These are phyloP conservation scores for Acacia pycnantha DNA, from an alignment of 331 rosid genomes.

Conservation along the genomic window DNA sequence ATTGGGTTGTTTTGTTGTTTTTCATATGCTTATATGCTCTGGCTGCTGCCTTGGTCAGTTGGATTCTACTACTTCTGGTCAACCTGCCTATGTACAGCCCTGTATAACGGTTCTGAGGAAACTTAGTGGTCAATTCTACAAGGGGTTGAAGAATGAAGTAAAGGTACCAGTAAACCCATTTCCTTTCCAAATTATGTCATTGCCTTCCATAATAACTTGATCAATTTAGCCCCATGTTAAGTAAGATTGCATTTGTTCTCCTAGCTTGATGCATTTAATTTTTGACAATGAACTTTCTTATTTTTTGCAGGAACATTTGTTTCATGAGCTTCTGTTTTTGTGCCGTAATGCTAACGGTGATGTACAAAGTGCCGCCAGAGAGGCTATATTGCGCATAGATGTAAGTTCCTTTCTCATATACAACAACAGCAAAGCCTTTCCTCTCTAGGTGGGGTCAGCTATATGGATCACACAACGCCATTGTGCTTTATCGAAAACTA, in stretches of 20 bases:
- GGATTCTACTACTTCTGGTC: slow-evolving; percentile 51
- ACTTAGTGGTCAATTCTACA: slow-evolving; percentile 55
- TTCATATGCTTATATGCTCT: slow-evolving; percentile 23
- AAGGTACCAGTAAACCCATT: slow-evolving; percentile 51
- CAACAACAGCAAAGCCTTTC: too few relatives aligned
- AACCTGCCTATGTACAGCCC: slow-evolving; percentile 68
- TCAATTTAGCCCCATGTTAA: neutral
- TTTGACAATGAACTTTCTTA: slow-evolving; percentile 9
- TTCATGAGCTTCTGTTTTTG: slow-evolving; percentile 57
- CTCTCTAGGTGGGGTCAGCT: too few relatives aligned
- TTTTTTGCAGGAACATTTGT: slow-evolving; percentile 57
- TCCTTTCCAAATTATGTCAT: neutral
- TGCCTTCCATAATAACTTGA: slow-evolving; percentile 20
- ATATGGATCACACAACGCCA: too few relatives aligned
- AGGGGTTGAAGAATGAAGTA: slow-evolving; percentile 46
- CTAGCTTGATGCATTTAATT: neutral
- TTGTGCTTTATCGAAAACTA: too few relatives aligned
- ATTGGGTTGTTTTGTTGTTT: neutral
- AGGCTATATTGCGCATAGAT: slow-evolving; percentile 58
- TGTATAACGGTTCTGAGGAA: slow-evolving; percentile 67
- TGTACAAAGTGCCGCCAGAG: slow-evolving; percentile 67
- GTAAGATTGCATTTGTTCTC: neutral
- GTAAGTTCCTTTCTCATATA: slow-evolving; percentile 45
- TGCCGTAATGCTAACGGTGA: slow-evolving; percentile 57
- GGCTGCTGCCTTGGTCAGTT: slow-evolving; percentile 45